Base-by-base conservation (phyloP, 2,329 filamentous ascomycete species). In the Aspergillus sp. region DNA sequence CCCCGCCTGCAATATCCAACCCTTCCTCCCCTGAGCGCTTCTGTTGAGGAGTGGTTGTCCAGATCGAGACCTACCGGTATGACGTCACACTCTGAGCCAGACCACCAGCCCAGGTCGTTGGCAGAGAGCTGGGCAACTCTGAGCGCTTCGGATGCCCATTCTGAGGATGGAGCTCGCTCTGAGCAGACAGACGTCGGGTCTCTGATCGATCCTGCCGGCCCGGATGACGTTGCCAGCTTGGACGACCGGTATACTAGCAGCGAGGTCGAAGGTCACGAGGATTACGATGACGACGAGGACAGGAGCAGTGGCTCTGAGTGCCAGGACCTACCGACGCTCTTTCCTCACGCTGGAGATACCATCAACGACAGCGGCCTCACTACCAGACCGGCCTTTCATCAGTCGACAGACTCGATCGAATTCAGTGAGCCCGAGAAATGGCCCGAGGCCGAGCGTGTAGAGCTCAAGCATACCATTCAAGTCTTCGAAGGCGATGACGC, bases 91-190 rank as follows among this genome's bases (percentile, higher is more conserved):
- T 39, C 40, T 14, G 36, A 42, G n/a, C 33, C 43, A 10, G 51
- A 57, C 8, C 48, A 49, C 17, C 39, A 47, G 3, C 19, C 43
- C 30, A 43, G 53, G 40, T 51, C 60, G 8, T 46, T 67, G 37
- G 61, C 60, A 34, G 64, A 66, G 34, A 67, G 64, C 43, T 67
- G 64, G 64, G 60, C 64, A 13, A 63, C 60, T 2, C 47, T 67
- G 36, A 62, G 60, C 33, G 53, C 52, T n/a, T 58, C 59, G 12
- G 63, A 67, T 37, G 48, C 55, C 14, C 58, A 62, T 31, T 64
- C 61, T 2, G 63, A 66, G 35, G 63, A 68, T 43, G 64, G 61
- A 30, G 49, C 55, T 35, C 59, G 52, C 20, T 67, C 64, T 2
- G 63, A 66, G 24, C 53, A 59, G 30, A 64, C 64, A 8, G 63